phyloP scores from a whole-genome alignment of 176 grass and related monocot species.

The Rhynchospora pubera region DNA sequence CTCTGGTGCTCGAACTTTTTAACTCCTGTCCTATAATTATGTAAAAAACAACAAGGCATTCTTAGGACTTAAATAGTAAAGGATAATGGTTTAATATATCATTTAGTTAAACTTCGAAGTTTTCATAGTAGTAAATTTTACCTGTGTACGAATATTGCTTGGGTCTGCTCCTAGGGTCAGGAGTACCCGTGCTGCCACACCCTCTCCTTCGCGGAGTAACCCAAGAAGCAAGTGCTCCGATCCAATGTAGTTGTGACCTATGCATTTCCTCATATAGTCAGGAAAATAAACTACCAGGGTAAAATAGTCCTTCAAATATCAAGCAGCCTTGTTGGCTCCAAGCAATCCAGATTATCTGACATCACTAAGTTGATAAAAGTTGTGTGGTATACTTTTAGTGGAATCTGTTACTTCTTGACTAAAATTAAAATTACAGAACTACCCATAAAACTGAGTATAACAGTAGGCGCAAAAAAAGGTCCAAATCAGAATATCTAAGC shows the following conservation, averaged over 20 bases:
- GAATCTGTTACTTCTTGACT: neutral
- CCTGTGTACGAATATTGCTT: conserved; percentile 83
- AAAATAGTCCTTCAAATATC: neutral
- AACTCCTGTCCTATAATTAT: neutral
- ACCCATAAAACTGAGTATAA: neutral
- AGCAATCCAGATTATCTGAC: neutral
- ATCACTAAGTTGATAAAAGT: neutral
- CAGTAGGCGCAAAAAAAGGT: neutral
- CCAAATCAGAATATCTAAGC: neutral
- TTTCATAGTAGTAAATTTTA: conserved; percentile 16
- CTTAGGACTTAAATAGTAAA: neutral
- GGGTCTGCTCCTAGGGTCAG: conserved; percentile 84
- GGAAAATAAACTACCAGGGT: neutral
- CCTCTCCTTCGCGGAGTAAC: conserved; percentile 85
- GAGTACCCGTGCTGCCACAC: conserved; percentile 79
- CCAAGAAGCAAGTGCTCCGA: conserved; percentile 97
- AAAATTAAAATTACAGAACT: neutral
- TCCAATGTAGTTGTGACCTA: conserved; percentile 96
- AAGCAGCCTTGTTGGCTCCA: neutral
- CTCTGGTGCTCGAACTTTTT: neutral
- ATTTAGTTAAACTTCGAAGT: neutral
- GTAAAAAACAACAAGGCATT: neutral
- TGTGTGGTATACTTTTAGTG: neutral
- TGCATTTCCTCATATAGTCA: conserved; percentile 24
- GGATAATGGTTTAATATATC: neutral